Evolutionary conservation across 495 filamentous ascomycete species (phyloP).

Genomic region (Cryomyces minteri): DNA sequence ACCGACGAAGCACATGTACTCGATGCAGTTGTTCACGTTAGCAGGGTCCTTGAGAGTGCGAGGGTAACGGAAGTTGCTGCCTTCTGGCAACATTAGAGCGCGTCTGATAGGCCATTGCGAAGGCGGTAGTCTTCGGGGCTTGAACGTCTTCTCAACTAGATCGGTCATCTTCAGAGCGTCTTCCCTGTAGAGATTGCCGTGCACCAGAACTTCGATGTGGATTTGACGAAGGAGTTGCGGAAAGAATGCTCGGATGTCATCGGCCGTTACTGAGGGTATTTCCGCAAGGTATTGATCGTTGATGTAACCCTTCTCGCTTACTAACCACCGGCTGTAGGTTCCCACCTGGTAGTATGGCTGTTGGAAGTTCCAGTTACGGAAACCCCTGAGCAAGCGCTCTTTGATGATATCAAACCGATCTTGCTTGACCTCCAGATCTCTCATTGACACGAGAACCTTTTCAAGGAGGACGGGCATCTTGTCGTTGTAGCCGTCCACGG

Average conservation of each 20-base stretch:
- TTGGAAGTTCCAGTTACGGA: slow-evolving; percentile 71
- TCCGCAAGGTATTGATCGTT: slow-evolving; percentile 70
- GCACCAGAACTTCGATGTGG: slow-evolving; percentile 73
- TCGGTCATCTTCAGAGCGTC: slow-evolving; percentile 78
- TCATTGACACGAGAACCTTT: slow-evolving; percentile 76
- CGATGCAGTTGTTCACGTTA: slow-evolving; percentile 95
- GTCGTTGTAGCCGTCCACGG: slow-evolving; percentile 84
- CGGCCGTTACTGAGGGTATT: slow-evolving; percentile 49
- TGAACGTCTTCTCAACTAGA: slow-evolving; percentile 61
- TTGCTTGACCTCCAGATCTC: slow-evolving; percentile 60
- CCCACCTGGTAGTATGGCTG: slow-evolving; percentile 81
- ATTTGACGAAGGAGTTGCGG: slow-evolving; percentile 65
- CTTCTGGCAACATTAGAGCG: slow-evolving; percentile 58
- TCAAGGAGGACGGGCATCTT: slow-evolving; percentile 84
- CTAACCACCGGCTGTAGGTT: slow-evolving; percentile 69
- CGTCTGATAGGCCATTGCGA: slow-evolving; percentile 67
- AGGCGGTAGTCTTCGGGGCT: slow-evolving; percentile 52
- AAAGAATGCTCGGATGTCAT: slow-evolving; percentile 60
- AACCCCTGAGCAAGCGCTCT: slow-evolving; percentile 56
- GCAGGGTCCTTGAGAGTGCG: slow-evolving; percentile 67
- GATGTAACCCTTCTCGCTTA: slow-evolving; percentile 54
- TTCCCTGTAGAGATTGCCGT: slow-evolving; percentile 92
- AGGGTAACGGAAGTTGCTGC: slow-evolving; percentile 66
- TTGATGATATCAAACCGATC: slow-evolving; percentile 87
- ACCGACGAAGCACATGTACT: slow-evolving; percentile 73